Conservation (phyloP, 1,284 basidiomycete genomes). For the Quambalaria eucalypti region DNA sequence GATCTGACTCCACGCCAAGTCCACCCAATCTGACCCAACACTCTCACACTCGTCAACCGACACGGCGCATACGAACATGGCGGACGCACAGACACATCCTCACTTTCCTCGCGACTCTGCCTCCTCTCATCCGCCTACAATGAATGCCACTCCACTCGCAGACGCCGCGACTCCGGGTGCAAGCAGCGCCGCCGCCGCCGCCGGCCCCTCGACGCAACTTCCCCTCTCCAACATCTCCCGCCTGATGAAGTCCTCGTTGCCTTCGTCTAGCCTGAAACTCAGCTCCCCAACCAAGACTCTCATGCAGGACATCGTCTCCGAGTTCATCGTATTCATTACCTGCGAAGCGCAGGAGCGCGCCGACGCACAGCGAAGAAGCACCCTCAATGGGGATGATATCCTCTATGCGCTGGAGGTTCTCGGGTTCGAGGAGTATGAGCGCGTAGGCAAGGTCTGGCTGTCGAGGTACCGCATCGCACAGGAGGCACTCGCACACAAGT, state of each 20-base stretch:
- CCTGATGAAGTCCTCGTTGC: conserved; percentile 85
- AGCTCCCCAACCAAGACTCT: conserved; percentile 94
- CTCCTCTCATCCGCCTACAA: too few species aligned
- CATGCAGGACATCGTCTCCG: conserved; percentile 89
- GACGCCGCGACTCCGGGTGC: too few species aligned
- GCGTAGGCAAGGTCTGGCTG: conserved; percentile 44
- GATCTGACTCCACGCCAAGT: too few species aligned
- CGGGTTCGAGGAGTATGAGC: conserved; percentile 90
- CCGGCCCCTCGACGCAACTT: conserved; percentile 5
- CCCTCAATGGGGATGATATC: conserved; percentile 77
- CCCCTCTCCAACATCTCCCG: conserved; percentile 82
- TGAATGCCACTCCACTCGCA: too few species aligned
- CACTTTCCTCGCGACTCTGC: too few species aligned
- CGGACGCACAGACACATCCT: too few species aligned
- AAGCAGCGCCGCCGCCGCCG: too few species aligned
- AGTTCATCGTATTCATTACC: conserved; percentile 91
- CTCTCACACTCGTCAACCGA: too few species aligned
- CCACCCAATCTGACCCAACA: too few species aligned
- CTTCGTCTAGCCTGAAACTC: conserved; percentile 72
- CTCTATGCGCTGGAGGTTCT: conserved; percentile 75
- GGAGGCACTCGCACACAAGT: too few species aligned
- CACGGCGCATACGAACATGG: too few species aligned
- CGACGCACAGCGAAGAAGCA: conserved; percentile 73
- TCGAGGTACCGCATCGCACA: conserved; percentile 9
- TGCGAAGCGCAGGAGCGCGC: conserved; percentile 82